Base-by-base conservation (phyloP, 805 yeast species). In the Jamesozyma gamospora region DNA sequence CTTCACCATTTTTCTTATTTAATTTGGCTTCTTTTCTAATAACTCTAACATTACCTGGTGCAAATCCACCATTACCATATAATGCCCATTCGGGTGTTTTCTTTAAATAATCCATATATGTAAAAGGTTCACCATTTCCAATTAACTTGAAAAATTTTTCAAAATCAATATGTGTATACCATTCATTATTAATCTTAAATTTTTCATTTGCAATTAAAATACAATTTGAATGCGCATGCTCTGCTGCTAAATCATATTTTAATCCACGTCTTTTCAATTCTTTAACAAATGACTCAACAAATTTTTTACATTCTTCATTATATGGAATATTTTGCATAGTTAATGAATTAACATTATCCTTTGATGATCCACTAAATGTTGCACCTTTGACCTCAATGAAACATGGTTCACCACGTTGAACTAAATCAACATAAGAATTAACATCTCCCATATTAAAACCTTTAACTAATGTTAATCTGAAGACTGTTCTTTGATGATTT, bases 261-360 rank as follows among this genome's bases (percentile, higher is more conserved):
- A 81, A 66, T 1, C 87, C 87, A 50, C 94, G 72, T 11, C 67
- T 60, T 39, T 74, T 67, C 42, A 87, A 69, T 50, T 79, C 86
- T 11, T 65, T 64, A 33, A 75, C 73, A 46, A 87, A 71, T 9
- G 66, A 69, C 35, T 67, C 69, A 4, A 86, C 96, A 59, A 87
- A 87, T 7, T 60, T 65, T 50, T 76, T 77, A 55, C 95, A 90
- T 58, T 87, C 96, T 46, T 85, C 94, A 56, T 87, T 87, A 55
- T 83, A 87, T 34, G 96, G 96, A 41, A 88, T 92, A 55, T 87
- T 87, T 57, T 87, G 90, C 96, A 87, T 87, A 2, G 96, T 86
- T 48, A 87, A 67, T 35, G 95, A 88, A 54, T 87, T 85, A 27
- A 92, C 88, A 57, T 84, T 82, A 34, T 80, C 85, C 41, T 65